Evolutionary conservation across 371 early-diverging fungal species (phyloP).

Genomic region (Parasitella parasitica): DNA sequence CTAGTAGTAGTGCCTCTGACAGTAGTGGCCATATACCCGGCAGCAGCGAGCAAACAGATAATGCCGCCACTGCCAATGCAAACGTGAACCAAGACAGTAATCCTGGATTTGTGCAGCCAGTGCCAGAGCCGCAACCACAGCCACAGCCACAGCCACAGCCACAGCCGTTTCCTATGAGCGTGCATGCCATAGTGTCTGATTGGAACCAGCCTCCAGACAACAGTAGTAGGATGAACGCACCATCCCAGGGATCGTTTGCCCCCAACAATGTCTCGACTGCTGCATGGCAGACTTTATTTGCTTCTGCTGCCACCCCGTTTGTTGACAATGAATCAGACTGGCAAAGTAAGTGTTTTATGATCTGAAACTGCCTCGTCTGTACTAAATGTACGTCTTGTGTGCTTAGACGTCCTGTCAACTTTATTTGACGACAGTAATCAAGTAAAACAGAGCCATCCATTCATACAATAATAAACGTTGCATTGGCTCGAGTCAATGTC

Average conservation of each 20-base stretch:
- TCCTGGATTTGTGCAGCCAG: not conserved
- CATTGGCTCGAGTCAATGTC: too few species aligned
- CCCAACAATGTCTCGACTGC: conserved; percentile 11
- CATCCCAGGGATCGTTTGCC: conserved; percentile 1
- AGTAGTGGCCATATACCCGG: not conserved
- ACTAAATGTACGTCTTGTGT: too few species aligned
- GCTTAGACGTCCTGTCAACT: conserved; percentile 10
- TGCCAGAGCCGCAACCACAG: not conserved
- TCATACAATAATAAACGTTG: not conserved
- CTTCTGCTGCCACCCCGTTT: conserved; percentile 28
- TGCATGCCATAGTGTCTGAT: conserved; percentile 24
- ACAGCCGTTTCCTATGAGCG: conserved; percentile 27
- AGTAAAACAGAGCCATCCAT: not conserved
- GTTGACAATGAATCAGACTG: conserved; percentile 20
- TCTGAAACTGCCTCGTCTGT: too few species aligned
- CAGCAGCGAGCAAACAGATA: not conserved
- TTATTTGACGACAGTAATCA: conserved; percentile 21
- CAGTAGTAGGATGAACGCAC: not conserved
- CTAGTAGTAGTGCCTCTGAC: not conserved
- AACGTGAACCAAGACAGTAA: not conserved
- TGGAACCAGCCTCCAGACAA: conserved; percentile 8
- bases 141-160: not conserved
- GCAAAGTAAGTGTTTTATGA: conserved; percentile 14
- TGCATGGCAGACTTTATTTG: conserved; percentile 24
- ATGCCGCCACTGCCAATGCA: not conserved